Conservation (phyloP, 2,329 filamentous ascomycete species). For the Sclerotinia sclerotiorum region DNA sequence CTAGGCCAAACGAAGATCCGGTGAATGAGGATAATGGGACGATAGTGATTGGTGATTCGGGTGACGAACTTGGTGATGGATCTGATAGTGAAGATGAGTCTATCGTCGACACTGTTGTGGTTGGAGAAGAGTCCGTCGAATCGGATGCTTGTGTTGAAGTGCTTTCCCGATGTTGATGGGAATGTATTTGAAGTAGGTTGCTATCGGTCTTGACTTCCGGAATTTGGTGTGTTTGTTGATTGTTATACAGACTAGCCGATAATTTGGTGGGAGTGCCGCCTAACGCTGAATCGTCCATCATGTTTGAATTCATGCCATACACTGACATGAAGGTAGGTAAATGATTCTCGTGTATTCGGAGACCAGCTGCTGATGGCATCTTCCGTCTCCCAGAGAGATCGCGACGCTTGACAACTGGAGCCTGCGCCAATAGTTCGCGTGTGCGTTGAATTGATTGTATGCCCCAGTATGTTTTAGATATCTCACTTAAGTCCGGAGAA, state of each 20-base stretch:
- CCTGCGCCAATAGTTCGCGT: slow-evolving; percentile 25
- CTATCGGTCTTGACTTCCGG: slow-evolving; percentile 23
- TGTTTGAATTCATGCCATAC: slow-evolving; percentile 59
- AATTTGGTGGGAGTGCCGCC: slow-evolving; percentile 30
- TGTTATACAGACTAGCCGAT: slow-evolving; percentile 28
- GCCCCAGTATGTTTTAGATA: slow-evolving; percentile 16
- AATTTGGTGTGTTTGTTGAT: slow-evolving; percentile 24
- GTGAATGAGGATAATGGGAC: slow-evolving; percentile 70
- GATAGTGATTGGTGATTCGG: slow-evolving; percentile 80
- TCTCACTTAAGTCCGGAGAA: slow-evolving; percentile 29
- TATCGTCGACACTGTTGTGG: slow-evolving; percentile 87
- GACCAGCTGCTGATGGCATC: slow-evolving; percentile 62
- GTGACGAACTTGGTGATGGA: slow-evolving; percentile 86
- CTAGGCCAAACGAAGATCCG: slow-evolving; percentile 53
- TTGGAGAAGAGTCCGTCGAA: slow-evolving; percentile 92
- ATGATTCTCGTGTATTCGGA: slow-evolving; percentile 65
- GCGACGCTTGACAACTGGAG: slow-evolving; percentile 27
- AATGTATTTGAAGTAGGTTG: slow-evolving; percentile 34
- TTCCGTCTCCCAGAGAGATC: slow-evolving; percentile 37
- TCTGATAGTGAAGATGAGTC: slow-evolving; percentile 90
- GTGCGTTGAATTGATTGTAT: slow-evolving; percentile 10
- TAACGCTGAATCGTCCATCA: slow-evolving; percentile 32
- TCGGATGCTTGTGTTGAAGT: slow-evolving; percentile 76
- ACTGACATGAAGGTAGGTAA: slow-evolving; percentile 77
- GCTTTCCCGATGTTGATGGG: slow-evolving; percentile 71